These are phyloP conservation scores for Penicillium parvum DNA, from an alignment of 495 filamentous ascomycete species.

Conservation along the genomic window DNA sequence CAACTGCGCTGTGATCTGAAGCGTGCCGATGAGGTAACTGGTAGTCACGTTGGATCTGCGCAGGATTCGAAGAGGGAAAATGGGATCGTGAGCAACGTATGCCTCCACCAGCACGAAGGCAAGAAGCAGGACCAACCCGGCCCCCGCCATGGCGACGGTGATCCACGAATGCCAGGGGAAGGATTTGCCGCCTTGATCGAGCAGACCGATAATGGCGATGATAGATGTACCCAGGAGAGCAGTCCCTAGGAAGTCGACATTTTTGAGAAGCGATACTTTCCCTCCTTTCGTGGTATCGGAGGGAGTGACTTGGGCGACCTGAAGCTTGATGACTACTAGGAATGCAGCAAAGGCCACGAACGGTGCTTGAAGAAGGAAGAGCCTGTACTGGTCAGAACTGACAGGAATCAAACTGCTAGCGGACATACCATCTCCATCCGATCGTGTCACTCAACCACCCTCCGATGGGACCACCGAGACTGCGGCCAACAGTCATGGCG, in stretches of 20 bases:
- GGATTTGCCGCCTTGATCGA: constrained; percentile 56
- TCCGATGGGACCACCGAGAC: constrained; percentile 59
- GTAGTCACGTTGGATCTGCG: constrained; percentile 49
- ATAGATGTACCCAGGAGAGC: constrained; percentile 45
- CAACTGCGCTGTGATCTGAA: constrained; percentile 56
- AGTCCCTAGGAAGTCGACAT: constrained; percentile 59
- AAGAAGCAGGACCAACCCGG: constrained; percentile 29
- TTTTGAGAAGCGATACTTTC: constrained; percentile 19
- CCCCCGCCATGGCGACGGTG: constrained; percentile 12
- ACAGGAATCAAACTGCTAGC: no score
- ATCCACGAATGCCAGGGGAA: constrained; percentile 53
- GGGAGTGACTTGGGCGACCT: constrained; percentile 29
- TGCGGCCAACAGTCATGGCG: constrained; percentile 58
- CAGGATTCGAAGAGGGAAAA: constrained; percentile 58
- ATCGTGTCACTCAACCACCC: constrained; percentile 61
- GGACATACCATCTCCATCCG: constrained; percentile 64
- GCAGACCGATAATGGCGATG: constrained; percentile 46
- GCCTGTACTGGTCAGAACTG: constrained; percentile 37
- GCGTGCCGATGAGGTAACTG: constrained; percentile 48
- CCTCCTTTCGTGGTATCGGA: neutral
- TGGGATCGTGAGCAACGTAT: constrained; percentile 52
- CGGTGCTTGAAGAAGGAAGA: constrained; percentile 58
- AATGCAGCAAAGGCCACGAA: constrained; percentile 47
- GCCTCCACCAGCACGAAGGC: constrained; percentile 51
- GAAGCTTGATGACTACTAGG: constrained; percentile 44